phyloP scores from a whole-genome alignment of 768 basidiomycete genomes.

The Termitomyces sp. region DNA sequence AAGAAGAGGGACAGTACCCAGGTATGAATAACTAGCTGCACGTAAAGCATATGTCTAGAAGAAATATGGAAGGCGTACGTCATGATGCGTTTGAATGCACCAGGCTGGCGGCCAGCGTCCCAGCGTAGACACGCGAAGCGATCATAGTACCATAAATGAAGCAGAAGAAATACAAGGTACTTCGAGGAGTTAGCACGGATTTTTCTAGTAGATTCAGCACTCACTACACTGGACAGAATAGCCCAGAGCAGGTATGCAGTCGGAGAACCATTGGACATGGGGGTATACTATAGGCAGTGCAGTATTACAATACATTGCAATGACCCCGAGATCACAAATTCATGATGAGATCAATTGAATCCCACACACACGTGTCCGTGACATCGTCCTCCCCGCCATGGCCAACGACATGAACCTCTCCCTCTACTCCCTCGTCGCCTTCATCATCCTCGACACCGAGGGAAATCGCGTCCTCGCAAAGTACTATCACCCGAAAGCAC shows the following conservation, averaged over 20 bases:
- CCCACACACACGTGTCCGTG: slow-evolving; percentile 5
- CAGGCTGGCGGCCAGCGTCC: slow-evolving; percentile 74
- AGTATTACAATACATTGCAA: background rate
- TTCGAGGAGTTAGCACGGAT: slow-evolving; percentile 2
- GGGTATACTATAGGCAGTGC: background rate
- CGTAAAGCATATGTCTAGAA: slow-evolving; percentile 2
- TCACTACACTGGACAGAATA: slow-evolving; percentile 61
- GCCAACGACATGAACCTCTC: slow-evolving; percentile 65
- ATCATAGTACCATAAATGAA: slow-evolving; percentile 83
- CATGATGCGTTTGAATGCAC: slow-evolving; percentile 87
- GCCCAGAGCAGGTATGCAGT: slow-evolving; percentile 79
- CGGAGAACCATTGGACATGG: slow-evolving; percentile 73
- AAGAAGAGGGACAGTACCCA: slow-evolving; percentile 66
- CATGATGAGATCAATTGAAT: slow-evolving; percentile 2
- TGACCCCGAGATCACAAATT: background rate
- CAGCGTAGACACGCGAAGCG: slow-evolving; percentile 72
- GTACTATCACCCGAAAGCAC: slow-evolving; percentile 82
- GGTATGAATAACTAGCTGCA: slow-evolving; percentile 68
- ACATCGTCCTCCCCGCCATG: slow-evolving; percentile 4
- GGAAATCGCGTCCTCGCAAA: slow-evolving; percentile 94
- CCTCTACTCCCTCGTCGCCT: slow-evolving; percentile 82
- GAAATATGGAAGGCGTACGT: slow-evolving; percentile 50
- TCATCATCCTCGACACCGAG: slow-evolving; percentile 93
- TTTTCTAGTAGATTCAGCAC: slow-evolving; percentile 49
- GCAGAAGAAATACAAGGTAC: slow-evolving; percentile 68